Percentiles rank a stretch among this genome's conserved stretches.
These are phyloP conservation scores for Cornus florida DNA, from an alignment of 148 eudicot genomes.

Conservation along the genomic window DNA sequence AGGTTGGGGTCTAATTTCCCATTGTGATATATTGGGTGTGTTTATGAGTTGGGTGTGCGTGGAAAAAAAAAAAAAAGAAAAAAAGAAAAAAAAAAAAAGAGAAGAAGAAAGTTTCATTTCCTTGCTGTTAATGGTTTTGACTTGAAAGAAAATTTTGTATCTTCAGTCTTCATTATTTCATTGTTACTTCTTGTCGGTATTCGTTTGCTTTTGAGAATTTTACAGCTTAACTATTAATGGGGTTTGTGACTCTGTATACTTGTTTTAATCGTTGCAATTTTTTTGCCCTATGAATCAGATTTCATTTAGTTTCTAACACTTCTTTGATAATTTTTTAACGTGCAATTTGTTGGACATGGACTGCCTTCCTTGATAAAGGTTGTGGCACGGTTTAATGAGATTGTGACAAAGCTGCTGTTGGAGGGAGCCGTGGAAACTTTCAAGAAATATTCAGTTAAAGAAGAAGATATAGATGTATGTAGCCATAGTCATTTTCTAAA, in stretches of 20 bases:
- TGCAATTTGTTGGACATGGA: neutral
- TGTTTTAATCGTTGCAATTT: neutral
- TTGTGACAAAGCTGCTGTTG: constrained; percentile 78
- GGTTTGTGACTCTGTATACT: neutral
- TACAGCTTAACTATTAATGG: neutral
- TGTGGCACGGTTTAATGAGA: constrained; percentile 94
- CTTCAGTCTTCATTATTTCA: no score
- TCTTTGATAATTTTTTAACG: neutral
- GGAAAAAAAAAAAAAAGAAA: no score
- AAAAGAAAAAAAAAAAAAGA: no score
- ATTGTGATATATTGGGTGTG: no score
- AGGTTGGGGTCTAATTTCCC: no score
- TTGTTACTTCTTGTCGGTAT: neutral
- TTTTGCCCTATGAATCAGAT: no score
- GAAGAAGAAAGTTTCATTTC: neutral
- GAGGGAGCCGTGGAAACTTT: constrained; percentile 96
- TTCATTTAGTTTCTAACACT: neutral
- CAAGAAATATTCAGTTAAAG: constrained; percentile 69
- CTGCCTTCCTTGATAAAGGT: constrained; percentile 46
- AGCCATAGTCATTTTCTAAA: neutral
- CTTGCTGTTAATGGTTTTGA: neutral
- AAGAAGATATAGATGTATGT: constrained; percentile 89
- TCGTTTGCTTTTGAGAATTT: neutral
- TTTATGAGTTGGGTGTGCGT: no score
- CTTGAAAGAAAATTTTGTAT: neutral